Conservation (phyloP, 2,329 filamentous ascomycete species). For the Exophiala phaeomuriformis region DNA sequence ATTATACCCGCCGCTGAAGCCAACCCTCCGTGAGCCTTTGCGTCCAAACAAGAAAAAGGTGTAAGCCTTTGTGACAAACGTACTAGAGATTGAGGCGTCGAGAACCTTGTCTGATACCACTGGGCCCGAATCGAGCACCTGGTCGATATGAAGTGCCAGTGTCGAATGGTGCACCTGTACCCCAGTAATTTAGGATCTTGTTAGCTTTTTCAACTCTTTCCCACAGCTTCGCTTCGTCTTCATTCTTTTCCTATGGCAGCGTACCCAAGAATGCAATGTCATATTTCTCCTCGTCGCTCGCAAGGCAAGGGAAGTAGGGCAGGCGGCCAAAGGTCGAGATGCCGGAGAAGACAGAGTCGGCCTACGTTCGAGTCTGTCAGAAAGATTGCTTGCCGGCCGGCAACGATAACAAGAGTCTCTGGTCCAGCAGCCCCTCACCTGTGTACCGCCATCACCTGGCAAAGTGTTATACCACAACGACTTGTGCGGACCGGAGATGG, state of each 20-base stretch:
- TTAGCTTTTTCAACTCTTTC: background rate
- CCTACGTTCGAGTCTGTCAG: conserved; percentile 42
- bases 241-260: conserved; percentile 14
- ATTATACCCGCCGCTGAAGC: conserved; percentile 73
- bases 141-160: conserved; percentile 80
- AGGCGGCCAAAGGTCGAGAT: conserved; percentile 79
- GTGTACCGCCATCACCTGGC: conserved; percentile 75
- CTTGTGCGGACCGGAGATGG: conserved; percentile 62
- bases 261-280: conserved; percentile 79
- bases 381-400: too few relatives aligned
- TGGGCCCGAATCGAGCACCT: conserved; percentile 75
- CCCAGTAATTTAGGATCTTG: background rate
- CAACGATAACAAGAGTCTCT: background rate
- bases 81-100: conserved; percentile 82
- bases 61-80: conserved; percentile 35
- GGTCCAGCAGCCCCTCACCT: conserved; percentile 46
- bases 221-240: background rate
- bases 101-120: conserved; percentile 78
- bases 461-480: conserved; percentile 75
- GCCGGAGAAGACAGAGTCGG: conserved; percentile 80
- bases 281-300: conserved; percentile 62
- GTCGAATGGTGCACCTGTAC: conserved; percentile 68
- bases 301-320: conserved; percentile 68
- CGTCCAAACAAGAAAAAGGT: conserved; percentile 2
- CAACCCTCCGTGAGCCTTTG: conserved; percentile 42